Evolutionary conservation across 345 rosid genomes (phyloP).

Genomic region (Draba incana): DNA sequence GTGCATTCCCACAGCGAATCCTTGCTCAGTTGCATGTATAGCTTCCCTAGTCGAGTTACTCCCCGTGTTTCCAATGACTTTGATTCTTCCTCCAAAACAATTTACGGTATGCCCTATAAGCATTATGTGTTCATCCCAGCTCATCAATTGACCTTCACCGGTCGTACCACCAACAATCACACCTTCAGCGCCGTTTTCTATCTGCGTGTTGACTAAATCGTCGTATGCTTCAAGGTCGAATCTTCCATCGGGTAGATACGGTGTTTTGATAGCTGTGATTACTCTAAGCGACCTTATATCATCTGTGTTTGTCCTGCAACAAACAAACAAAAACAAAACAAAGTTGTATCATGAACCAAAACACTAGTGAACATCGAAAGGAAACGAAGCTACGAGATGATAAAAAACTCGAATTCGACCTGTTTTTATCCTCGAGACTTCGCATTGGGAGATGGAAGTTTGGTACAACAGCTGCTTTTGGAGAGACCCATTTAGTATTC

Average conservation of each 20-base stretch:
- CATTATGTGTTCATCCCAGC: slow-evolving; percentile 96
- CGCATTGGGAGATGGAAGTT: slow-evolving; percentile 83
- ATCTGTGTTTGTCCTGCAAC: slow-evolving; percentile 69
- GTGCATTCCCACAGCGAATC: slow-evolving; percentile 94
- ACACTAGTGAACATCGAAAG: neutral
- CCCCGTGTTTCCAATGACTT: slow-evolving; percentile 86
- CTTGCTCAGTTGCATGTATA: slow-evolving; percentile 85
- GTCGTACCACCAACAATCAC: slow-evolving; percentile 92
- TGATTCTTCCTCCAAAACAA: slow-evolving; percentile 72
- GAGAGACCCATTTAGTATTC: slow-evolving; percentile 53
- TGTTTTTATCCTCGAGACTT: slow-evolving; percentile 71
- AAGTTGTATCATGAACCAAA: slow-evolving; percentile 3
- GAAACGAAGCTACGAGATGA: neutral
- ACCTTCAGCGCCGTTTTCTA: slow-evolving; percentile 68
- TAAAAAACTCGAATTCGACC: slow-evolving; percentile 37
- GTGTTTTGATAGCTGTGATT: slow-evolving; percentile 93
- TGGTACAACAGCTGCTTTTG: slow-evolving; percentile 65
- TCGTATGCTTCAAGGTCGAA: slow-evolving; percentile 92
- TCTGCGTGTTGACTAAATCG: slow-evolving; percentile 70
- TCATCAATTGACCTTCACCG: slow-evolving; percentile 93
- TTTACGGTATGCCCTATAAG: slow-evolving; percentile 88
- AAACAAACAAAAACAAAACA: slow-evolving; percentile 4
- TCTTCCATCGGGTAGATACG: slow-evolving; percentile 90
- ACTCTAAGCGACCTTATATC: slow-evolving; percentile 71
- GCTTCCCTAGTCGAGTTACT: slow-evolving; percentile 94